Base-by-base conservation (phyloP, 2,329 filamentous ascomycete species). In the Pseudogymnoascus sp. region DNA sequence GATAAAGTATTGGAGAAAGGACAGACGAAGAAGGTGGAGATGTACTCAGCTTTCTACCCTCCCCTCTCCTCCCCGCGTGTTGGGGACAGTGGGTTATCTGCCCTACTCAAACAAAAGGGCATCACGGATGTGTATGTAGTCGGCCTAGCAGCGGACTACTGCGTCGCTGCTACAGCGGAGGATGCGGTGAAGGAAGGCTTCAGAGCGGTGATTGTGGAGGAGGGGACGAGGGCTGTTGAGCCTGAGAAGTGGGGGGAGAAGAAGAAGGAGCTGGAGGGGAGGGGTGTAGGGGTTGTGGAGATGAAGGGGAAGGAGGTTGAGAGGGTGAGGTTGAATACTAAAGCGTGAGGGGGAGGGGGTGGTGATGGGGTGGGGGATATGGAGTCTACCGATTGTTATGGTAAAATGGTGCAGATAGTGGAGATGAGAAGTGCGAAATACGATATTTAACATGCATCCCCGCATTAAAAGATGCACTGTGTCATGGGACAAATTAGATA, bases 11-110 rank as follows among this genome's bases (percentile, higher is more conserved):
- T 97, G 12, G 83, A 89, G 68, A 99, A 99, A 78, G 95, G 95
- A 10, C 83, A 80, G 72, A 82, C 91, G 72, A 21, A 21, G 21
- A 21, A 21, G 21, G 83, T 96, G 1, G 95, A 99, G 76, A 96
- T 97, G 89, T 97, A 97, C 77, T 93, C 89, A 66, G 92, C 88
- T 0, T 97, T 99, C 71, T 87, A 88, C 66, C 90, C 93, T 72
- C 89, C 90, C 0, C 93, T 97, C 70, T 76, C 76, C 40, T 80
- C 80, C 5, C 85, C 86, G 1, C 77, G 77, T 34, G 78, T 88
- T 12, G 78, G 78, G 26, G 85, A 87, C 70, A 87, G 83, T 70
- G 86, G 86, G 12, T 78, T 97, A 26, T 82, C 81, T 1, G 77
- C 72, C 1, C 71, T 79, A 59, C 74, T 99, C 68, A 80, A 75